Evolutionary conservation across 345 rosid genomes (phyloP), one percentile per base, ranked within the genome.

Genomic region (Balakata baccata): DNA sequence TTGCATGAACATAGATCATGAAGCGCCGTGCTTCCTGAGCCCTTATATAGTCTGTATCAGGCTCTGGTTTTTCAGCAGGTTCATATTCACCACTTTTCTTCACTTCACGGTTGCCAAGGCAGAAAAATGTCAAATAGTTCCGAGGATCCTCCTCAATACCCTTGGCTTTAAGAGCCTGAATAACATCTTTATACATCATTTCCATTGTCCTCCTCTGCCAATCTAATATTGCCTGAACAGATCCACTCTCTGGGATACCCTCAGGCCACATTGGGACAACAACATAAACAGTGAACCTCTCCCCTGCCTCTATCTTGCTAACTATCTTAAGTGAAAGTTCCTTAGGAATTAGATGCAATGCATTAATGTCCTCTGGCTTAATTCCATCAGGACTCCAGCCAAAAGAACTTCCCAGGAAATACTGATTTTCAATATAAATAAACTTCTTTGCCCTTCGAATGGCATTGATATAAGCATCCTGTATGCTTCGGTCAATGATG

Each of bases 261-360:
- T 95, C 99, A 3, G 99, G 99, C 98, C 99, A 95, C 99, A 95
- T 91, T 5, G 99, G 99, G 64, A 95, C 89, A 57, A 95, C 96
- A 11, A 89, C 86, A 74, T 90, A 95, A 54, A 95, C 99, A 11
- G 83, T 83, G 81, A 95, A 95, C 81, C 82, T 85, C 82, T 95
- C 98, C 70, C 90, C 93, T 2, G 89, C 90, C 81, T 89, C 87
- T 66, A 95, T 95, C 90, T 95, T 95, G 84, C 94, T 92, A 61
- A 89, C 92, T 58, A 95, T 92, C 89, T 95, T 95, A 20, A 91
- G 90, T 17, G 98, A 87, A 62, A 95, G 91, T 77, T 95, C 99
- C 87, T 89, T 95, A 3, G 99, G 99, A 70, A 95, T 91, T 69
- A 92, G 74, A 86, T 95, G 98, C 80, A 89, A 78, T 69, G 92